A percentile compares a stretch with the other conserved stretches of the same genome.
phyloP scores from a whole-genome alignment of 202 grass and related monocot genomes.

The Schoenoplectus tabernaemontani region DNA sequence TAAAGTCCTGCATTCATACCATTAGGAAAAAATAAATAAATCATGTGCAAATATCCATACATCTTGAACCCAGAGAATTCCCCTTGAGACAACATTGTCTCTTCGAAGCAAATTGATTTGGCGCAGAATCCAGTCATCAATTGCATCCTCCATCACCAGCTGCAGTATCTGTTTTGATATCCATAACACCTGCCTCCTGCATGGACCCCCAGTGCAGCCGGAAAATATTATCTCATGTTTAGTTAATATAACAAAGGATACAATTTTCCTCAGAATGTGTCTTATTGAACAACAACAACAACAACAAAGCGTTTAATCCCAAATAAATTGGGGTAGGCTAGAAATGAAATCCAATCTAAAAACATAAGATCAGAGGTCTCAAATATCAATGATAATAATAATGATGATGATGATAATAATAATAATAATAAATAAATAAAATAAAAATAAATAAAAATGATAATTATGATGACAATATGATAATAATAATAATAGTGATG shows the following conservation, averaged over 20 bases:
- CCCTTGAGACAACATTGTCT: slow-evolving; percentile 60
- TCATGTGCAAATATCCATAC: slow-evolving; percentile 35
- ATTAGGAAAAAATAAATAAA: not conserved
- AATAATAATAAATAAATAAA: too few relatives aligned
- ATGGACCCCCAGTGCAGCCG: not conserved
- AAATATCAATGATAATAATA: too few relatives aligned
- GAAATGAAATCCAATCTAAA: too few relatives aligned
- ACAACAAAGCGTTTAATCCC: too few relatives aligned
- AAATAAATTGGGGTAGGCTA: too few relatives aligned
- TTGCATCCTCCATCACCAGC: slow-evolving; percentile 98
- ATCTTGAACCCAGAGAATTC: slow-evolving; percentile 89
- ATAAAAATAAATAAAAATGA: too few relatives aligned
- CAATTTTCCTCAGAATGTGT: not conserved
- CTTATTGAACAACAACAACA: too few relatives aligned
- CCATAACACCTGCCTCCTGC: slow-evolving; percentile 89
- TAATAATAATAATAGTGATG: too few relatives aligned
- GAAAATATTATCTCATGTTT: not conserved
- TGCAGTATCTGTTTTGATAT: slow-evolving; percentile 99
- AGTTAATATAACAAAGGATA: not conserved
- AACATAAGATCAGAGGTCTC: too few relatives aligned
- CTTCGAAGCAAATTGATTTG: slow-evolving; percentile 86
- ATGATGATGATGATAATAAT: too few relatives aligned
- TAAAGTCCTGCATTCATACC: slow-evolving; percentile 5
- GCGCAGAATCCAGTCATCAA: slow-evolving; percentile 96
- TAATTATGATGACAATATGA: too few relatives aligned